A percentile compares a stretch with the other conserved stretches of the same genome.
Evolutionary conservation across 768 basidiomycete species (phyloP).

Genomic region (Boletus coccyginus): DNA sequence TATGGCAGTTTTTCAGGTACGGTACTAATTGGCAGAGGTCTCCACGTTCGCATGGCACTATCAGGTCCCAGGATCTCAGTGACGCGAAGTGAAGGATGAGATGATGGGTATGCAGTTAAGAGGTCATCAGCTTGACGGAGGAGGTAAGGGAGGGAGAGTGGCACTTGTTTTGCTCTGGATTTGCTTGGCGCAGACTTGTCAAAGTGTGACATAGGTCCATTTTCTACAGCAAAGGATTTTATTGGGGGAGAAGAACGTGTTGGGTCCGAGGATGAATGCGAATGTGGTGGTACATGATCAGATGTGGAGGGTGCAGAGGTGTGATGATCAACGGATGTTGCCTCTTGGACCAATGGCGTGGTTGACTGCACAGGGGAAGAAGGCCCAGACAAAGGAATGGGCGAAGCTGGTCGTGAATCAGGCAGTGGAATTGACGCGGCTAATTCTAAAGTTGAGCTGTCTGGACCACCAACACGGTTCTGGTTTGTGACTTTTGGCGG

Average conservation of each 20-base stretch:
- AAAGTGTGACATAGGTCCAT: background rate
- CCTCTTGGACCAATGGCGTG: background rate
- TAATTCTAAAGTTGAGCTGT: slow-evolving; percentile 3
- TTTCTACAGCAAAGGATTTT: background rate
- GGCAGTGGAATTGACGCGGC: slow-evolving; percentile 19
- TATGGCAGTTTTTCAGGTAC: slow-evolving; percentile 23
- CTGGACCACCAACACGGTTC: background rate
- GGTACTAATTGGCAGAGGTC: slow-evolving; percentile 28
- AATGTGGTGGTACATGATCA: background rate
- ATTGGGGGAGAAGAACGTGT: background rate
- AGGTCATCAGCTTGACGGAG: slow-evolving; percentile 59
- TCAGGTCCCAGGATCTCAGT: slow-evolving; percentile 72
- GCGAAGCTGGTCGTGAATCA: slow-evolving; percentile 19
- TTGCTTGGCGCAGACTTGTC: slow-evolving; percentile 5
- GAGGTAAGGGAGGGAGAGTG: slow-evolving; percentile 46
- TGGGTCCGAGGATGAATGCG: slow-evolving; percentile 8
- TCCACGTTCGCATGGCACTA: slow-evolving; percentile 75
- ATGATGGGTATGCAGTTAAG: slow-evolving; percentile 55
- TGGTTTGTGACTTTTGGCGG: background rate
- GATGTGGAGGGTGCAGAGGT: background rate
- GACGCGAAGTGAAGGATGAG: slow-evolving; percentile 51
- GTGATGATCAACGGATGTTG: background rate
- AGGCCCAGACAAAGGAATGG: background rate
- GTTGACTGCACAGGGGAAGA: background rate
- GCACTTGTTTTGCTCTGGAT: slow-evolving; percentile 20